Base-by-base conservation (phyloP, 2,329 filamentous ascomycete genomes). In the Alternaria ethzedia region DNA sequence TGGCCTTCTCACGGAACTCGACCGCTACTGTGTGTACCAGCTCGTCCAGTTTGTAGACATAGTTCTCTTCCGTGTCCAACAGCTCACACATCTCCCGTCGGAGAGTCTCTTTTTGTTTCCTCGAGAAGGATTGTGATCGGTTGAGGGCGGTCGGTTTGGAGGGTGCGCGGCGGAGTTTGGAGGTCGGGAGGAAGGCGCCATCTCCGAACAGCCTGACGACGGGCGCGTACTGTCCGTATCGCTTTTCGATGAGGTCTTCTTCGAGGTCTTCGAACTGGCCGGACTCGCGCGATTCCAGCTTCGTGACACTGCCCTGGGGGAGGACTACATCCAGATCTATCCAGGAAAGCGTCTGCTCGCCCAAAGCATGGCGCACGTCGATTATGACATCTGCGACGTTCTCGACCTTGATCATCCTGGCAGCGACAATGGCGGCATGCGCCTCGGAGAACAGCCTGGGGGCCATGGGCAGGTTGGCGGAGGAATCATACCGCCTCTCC, bases 41-140 rank as follows among this genome's bases (percentile, higher is more conserved):
- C 69, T 96, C 92, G 65, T 92, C 88, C 60, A 99, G 82, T 79
- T 98, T 97, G 72, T 87, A 86, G 45, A 99, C 93, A 80, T 98
- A 99, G 78, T 93, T 90, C 77, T 96, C 93, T 79, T 99, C 96
- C 0, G 96, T 99, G 73, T 97, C 92, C 32, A 97, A 88, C 63
- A 98, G 83, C 79, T 99, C 96, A 63, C 88, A 90, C 85, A 99
- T 90, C 79, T 97, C 95, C 80, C 94, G 91, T 44, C 94, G 89
- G 69, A 97, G 83, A 56, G 91, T 91, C 70, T 94, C 87, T 75
- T 97, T 96, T 75, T 97, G 93, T 60, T 91, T 89, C 70, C 89
- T 90, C 36, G 90, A 86, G 73, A 97, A 96, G 0, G 90, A 88
- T 71, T 90, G 91, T 71, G 88, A 92, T 69, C 91, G 87, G 77